Evolutionary conservation across 371 early-diverging fungal species (phyloP).

Genomic region (Saksenaea vasiformis): DNA sequence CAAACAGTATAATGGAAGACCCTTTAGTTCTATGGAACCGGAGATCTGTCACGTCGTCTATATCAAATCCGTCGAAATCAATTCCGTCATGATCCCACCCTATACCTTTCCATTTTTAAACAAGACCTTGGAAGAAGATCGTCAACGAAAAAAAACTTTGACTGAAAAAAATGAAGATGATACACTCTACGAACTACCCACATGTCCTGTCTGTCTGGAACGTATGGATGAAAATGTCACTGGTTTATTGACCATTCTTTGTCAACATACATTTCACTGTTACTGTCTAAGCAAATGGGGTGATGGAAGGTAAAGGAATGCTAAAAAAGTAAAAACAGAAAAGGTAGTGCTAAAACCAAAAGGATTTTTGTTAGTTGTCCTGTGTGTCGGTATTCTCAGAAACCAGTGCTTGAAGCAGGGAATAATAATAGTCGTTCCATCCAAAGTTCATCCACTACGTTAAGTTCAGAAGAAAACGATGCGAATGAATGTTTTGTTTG

Average conservation of each 20-base stretch:
- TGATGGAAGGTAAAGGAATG: conserved; percentile 54
- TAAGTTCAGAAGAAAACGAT: conserved; percentile 22
- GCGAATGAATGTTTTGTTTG: conserved; percentile 74
- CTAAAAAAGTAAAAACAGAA: neutral
- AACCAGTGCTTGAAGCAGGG: conserved; percentile 28
- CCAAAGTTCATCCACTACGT: conserved; percentile 5
- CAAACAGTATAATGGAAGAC: conserved; percentile 74
- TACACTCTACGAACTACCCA: conserved; percentile 73
- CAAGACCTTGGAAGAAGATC: conserved; percentile 29
- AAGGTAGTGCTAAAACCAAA: neutral
- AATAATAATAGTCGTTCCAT: conserved; percentile 14
- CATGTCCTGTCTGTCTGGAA: conserved; percentile 95
- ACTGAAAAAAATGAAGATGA: conserved; percentile 8
- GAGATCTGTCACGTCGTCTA: conserved; percentile 80
- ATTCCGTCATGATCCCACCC: conserved; percentile 54
- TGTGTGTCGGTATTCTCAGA: conserved; percentile 83
- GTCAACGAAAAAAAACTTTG: conserved; percentile 5
- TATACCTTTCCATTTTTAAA: conserved; percentile 62
- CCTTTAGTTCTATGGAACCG: conserved; percentile 84
- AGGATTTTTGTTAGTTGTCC: conserved; percentile 89
- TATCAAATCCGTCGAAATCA: conserved; percentile 62
- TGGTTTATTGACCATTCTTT: conserved; percentile 86
- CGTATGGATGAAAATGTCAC: conserved; percentile 87
- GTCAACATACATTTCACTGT: conserved; percentile 94
- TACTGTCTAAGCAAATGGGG: conserved; percentile 90